These are phyloP conservation scores for Globisporangium spinosum DNA, from an alignment of 352 stramenopile genomes.

Conservation along the genomic window DNA sequence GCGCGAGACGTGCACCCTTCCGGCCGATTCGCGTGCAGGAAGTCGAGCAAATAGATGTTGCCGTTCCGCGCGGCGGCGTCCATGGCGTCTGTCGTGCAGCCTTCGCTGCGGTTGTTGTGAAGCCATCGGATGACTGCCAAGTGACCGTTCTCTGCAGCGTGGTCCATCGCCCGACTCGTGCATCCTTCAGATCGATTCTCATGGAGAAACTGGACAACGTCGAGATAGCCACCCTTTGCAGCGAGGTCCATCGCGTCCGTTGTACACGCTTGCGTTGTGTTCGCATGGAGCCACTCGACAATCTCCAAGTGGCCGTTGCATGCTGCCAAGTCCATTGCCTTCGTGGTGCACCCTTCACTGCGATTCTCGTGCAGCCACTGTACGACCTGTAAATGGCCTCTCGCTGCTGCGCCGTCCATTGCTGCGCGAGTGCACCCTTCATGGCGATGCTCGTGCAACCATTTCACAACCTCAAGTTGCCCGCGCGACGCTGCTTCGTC, in stretches of 20 bases:
- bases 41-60: slow-evolving; percentile 33
- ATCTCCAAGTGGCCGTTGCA: slow-evolving; percentile 43
- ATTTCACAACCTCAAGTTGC: slow-evolving; percentile 34
- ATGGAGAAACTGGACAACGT: slow-evolving; percentile 38
- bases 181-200: slow-evolving; percentile 34
- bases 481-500: slow-evolving; percentile 34
- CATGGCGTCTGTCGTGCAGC: slow-evolving; percentile 44
- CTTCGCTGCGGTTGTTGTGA: slow-evolving; percentile 30
- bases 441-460: slow-evolving; percentile 26
- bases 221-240: slow-evolving; percentile 30
- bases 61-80: slow-evolving; percentile 38
- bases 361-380: slow-evolving; percentile 42
- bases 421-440: slow-evolving; percentile 44
- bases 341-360: slow-evolving; percentile 35
- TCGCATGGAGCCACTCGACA: slow-evolving; percentile 38
- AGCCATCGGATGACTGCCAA: slow-evolving; percentile 40
- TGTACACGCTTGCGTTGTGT: slow-evolving; percentile 34
- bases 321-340: slow-evolving; percentile 58
- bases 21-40: slow-evolving; percentile 22
- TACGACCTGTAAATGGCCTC: slow-evolving; percentile 39
- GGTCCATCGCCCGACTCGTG: slow-evolving; percentile 40
- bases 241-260: slow-evolving; percentile 40
- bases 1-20: slow-evolving; percentile 28
- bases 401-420: slow-evolving; percentile 37
- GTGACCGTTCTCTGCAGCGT: slow-evolving; percentile 41